Percentiles rank a stretch among this genome's conserved stretches.
Conservation (phyloP, 2,329 filamentous ascomycete species). For the Pseudocercospora fuligena region DNA sequence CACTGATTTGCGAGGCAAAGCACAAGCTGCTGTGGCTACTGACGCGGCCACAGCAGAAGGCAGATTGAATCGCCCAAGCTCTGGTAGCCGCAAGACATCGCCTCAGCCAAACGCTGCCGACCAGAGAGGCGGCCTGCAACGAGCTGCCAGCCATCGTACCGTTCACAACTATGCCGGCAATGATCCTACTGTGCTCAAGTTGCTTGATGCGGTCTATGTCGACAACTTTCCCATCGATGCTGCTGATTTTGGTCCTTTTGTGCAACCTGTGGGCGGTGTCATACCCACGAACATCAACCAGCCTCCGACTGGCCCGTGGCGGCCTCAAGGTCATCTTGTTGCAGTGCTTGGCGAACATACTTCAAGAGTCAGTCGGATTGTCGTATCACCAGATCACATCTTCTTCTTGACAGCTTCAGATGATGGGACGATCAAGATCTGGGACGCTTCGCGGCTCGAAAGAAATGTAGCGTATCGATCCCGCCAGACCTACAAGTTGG, state of each 20-base stretch:
- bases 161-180: constrained; percentile 83
- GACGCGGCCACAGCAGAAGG: constrained; percentile 68
- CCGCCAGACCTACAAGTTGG: constrained; percentile 81
- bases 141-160: constrained; percentile 29
- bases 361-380: constrained; percentile 78
- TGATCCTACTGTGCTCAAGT: constrained; percentile 63
- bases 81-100: constrained; percentile 33
- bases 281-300: constrained; percentile 46
- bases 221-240: constrained; percentile 65
- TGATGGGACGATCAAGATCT: constrained; percentile 87
- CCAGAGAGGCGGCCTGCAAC: constrained; percentile 24
- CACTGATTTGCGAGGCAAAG: constrained; percentile 61
- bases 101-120: constrained; percentile 37
- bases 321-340: constrained; percentile 80
- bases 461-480: constrained; percentile 88
- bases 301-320: constrained; percentile 69
- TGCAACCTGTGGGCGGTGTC: constrained; percentile 65
- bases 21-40: constrained; percentile 67
- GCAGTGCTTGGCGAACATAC: constrained; percentile 89
- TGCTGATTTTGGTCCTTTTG: constrained; percentile 76
- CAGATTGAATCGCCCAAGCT: constrained; percentile 60
- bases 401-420: constrained; percentile 96
- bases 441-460: constrained; percentile 89
- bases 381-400: constrained; percentile 83
- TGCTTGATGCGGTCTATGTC: constrained; percentile 83